Evolutionary conservation across 2,329 filamentous ascomycete species (phyloP), one percentile per base, ranked within the genome.

Genomic region (Fusarium musae): DNA sequence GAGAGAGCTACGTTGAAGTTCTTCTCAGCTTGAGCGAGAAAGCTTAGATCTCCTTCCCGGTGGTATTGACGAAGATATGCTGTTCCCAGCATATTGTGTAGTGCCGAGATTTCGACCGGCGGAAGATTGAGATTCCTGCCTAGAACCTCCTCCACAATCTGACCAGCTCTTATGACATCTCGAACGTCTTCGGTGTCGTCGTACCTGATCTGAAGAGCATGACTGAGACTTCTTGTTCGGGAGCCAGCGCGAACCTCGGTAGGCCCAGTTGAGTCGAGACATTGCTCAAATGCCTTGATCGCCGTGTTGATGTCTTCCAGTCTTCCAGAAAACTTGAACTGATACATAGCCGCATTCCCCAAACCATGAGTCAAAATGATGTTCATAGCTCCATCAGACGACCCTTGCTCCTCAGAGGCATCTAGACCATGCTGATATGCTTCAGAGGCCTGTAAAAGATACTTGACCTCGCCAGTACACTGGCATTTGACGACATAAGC

Each of bases 311-410:
- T 59, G 2, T 59, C 56, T 49, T 59, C 43, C 6, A 50, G 3
- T 7, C 36, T 59, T 5, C 26, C 40, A 3, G 43, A 59, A 9
- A 59, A 50, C 0, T 49, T 37, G 5, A 59, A 50, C 16, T 50
- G 56, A n/a, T 36, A 50, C 11, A 59, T 12, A 2, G 56, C 56
- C 0, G 43, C 9, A 3, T 59, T 59, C 4, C 42, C 56, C 4
- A 50, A 15, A 0, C 56, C 43, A 23, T 59, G 56, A 9, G 26
- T 30, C 4, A 59, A 4, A 32, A 50, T 59, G 8, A 39, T 32
- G 2, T 5, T 4, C 34, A 50, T 37, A 1, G 5, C 4, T 2
- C 10, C 12, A 1, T 5, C 9, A 6, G 26, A 30, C 4, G 26
- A 23, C 1, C 43, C 32, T 2, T 59, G 43, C 6, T 59, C 43